Base-by-base conservation (phyloP, 2,329 filamentous ascomycete species). In the Rutstroemia sp. region DNA sequence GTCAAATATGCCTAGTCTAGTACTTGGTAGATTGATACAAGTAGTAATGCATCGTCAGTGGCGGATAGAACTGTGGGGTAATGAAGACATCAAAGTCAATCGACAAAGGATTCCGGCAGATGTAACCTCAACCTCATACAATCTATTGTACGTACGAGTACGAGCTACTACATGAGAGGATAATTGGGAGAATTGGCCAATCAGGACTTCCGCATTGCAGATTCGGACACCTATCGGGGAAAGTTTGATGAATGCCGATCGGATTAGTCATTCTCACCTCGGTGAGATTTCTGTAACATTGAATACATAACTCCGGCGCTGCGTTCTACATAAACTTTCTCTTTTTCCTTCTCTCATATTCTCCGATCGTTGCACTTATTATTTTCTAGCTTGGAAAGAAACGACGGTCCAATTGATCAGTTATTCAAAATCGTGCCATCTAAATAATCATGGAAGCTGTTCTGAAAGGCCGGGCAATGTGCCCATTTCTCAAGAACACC, bases 401-500 rank as follows among this genome's bases (percentile, higher is more conserved):
- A 21, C 7, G 12, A 54, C 12, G 41, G 6, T 45, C 16, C 12
- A n/a, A 16, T 44, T 25, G 16, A n/a, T 14, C 19, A n/a, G 10
- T 48, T 14, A 10, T 19, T 21, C 12, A 10, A 34, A 14, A 30
- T 14, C 23, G n/a, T 3, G 9, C 27, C 34, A 12, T 38, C 19
- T 19, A 54, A 48, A 37, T 0, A 44, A 51, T 38, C 2, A 56
- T 56, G 53, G 53, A 56, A 56, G 53, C 53, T 9, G 48, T 56
- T 6, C 53, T 56, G 17, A 56, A 56, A 51, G 53, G 53, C 16
- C 53, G 53, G 53, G 53, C 88, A 71, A 88, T 99, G 86, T 99
- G 94, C 76, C 94, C 94, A 56, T 99, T 99, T 76, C 79, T 99
- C 73, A 92, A 92, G 79, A 89, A 92, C 76, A 92, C 94, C 38